Conservation (phyloP, 1,284 basidiomycete species). For the Crucibulum parvulum region DNA sequence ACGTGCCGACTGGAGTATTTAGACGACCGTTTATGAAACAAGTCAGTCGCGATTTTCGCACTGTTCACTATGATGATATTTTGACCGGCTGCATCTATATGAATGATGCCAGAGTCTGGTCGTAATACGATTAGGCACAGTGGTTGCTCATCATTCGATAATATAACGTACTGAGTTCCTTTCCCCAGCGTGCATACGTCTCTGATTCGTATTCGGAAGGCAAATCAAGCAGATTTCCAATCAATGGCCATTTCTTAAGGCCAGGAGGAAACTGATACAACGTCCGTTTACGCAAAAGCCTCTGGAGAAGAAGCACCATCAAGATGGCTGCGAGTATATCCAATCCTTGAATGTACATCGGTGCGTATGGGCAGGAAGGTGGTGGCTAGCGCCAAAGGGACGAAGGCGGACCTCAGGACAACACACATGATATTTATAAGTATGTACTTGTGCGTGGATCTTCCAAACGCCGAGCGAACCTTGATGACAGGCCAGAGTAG, state of each 20-base stretch:
- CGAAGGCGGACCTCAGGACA: too few relatives aligned
- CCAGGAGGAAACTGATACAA: background rate
- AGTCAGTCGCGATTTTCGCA: slow-evolving; percentile 46
- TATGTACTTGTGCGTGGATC: too few relatives aligned
- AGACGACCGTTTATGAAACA: slow-evolving; percentile 53
- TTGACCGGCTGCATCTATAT: slow-evolving; percentile 25
- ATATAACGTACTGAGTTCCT: background rate
- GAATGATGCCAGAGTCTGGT: slow-evolving; percentile 31
- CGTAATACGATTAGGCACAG: background rate
- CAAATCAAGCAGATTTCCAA: slow-evolving; percentile 2
- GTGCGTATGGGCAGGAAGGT: too few relatives aligned
- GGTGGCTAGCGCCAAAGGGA: too few relatives aligned
- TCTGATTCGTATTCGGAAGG: background rate
- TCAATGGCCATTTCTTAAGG: background rate
- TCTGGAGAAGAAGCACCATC: too few relatives aligned
- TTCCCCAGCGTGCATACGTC: background rate
- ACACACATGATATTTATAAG: too few relatives aligned
- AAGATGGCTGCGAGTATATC: too few relatives aligned
- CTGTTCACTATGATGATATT: slow-evolving; percentile 48
- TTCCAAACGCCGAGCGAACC: too few relatives aligned
- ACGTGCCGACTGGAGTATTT: slow-evolving; percentile 52
- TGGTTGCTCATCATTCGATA: background rate
- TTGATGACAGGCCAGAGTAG: too few relatives aligned
- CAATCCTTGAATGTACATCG: too few relatives aligned
- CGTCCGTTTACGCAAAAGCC: background rate